These are phyloP conservation scores for Aotearoamyces nothofagi DNA, from an alignment of 2,329 filamentous ascomycete genomes.

Conservation along the genomic window DNA sequence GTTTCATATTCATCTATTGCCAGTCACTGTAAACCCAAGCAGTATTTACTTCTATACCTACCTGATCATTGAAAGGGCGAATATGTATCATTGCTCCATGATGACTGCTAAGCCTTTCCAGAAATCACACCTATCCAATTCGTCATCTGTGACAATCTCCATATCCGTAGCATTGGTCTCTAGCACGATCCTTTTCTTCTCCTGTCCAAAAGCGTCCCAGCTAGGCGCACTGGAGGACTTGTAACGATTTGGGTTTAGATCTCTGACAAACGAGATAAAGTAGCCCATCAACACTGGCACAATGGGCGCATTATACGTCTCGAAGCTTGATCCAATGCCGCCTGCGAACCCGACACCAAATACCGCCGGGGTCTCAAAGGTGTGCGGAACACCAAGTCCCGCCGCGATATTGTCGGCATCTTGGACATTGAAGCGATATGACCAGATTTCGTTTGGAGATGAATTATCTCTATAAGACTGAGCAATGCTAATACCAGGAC, in stretches of 20 bases:
- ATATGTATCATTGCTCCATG: constrained; percentile 7
- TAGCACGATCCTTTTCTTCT: constrained; percentile 11
- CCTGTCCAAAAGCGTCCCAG: constrained; percentile 14
- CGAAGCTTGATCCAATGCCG: constrained; percentile 17
- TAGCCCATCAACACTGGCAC: constrained; percentile 24
- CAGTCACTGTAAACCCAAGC: no score
- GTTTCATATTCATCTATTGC: no score
- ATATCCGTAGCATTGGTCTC: constrained; percentile 14
- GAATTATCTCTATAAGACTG: constrained; percentile 14
- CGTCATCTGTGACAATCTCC: constrained; percentile 13
- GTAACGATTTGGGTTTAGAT: constrained; percentile 23
- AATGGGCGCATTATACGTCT: constrained; percentile 17
- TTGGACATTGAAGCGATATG: constrained; percentile 31
- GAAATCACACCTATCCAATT: constrained; percentile 13
- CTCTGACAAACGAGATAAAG: constrained; percentile 27
- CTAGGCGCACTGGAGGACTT: constrained; percentile 14
- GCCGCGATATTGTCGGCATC: constrained; percentile 20
- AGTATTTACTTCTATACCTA: no score
- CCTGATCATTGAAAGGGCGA: no score
- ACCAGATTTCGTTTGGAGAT: constrained; percentile 24
- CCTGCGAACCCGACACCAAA: constrained; percentile 21
- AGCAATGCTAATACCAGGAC: constrained; percentile 27
- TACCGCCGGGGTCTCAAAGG: constrained; percentile 21
- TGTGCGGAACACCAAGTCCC: constrained; percentile 23
- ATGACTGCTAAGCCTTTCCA: constrained; percentile 11